Evolutionary conservation across 2,329 filamentous ascomycete species (phyloP).

Genomic region (Botrytis elliptica): DNA sequence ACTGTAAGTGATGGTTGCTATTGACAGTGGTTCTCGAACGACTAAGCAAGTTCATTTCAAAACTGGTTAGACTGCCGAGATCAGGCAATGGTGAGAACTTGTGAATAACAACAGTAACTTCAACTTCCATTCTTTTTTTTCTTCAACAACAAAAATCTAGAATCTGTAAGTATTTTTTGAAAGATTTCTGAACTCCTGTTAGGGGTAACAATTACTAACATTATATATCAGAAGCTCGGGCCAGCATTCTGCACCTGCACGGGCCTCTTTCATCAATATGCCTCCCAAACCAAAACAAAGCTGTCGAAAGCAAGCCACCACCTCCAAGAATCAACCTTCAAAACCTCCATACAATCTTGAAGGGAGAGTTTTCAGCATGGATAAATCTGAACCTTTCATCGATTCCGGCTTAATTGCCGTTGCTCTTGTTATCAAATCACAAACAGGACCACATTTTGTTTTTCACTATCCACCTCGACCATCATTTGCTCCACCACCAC

Average conservation of each 20-base stretch:
- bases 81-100: neutral
- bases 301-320: neutral
- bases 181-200: neutral
- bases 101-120: neutral
- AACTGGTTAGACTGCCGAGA: neutral
- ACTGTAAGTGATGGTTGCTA: neutral
- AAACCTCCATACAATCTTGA: neutral
- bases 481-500: slow-evolving; percentile 41
- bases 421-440: slow-evolving; percentile 50
- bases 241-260: slow-evolving; percentile 3
- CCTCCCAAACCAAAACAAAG: neutral
- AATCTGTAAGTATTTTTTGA: neutral
- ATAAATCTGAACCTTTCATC: slow-evolving; percentile 20
- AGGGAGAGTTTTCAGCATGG: slow-evolving; percentile 8
- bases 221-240: slow-evolving; percentile 9
- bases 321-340: slow-evolving; percentile 2
- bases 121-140: neutral
- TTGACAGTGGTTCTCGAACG: neutral
- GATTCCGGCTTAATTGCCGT: slow-evolving; percentile 51
- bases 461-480: slow-evolving; percentile 78
- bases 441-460: slow-evolving; percentile 77
- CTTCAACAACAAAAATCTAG: neutral
- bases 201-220: neutral
- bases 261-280: slow-evolving; percentile 1
- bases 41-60: neutral